Evolutionary conservation across 2,329 filamentous ascomycete species (phyloP), one percentile per base, ranked within the genome.

Genomic region (Epichloe uncinata): DNA sequence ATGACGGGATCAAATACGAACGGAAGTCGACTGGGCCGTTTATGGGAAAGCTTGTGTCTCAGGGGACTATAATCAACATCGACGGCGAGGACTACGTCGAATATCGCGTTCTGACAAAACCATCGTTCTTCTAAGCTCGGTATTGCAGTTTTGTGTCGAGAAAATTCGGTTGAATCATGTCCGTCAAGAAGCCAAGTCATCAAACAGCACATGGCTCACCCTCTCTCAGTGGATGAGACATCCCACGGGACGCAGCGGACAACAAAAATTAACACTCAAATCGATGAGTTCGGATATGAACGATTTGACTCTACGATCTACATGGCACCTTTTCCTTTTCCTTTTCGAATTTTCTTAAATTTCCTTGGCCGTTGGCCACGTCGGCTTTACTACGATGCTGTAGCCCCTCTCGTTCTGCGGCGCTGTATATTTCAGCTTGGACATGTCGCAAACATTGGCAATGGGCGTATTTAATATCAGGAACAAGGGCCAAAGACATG

Each of bases 51-150:
- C 72, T 82, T n/a, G 78, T 81, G 33, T 79, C 76, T 44, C 73
- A 78, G 52, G 76, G 79, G 5, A 74, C 73, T 9, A 78, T 83
- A 20, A 73, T 83, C 57, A 81, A 68, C 45, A 83, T 84, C 52
- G 78, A 83, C 52, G 80, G 79, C 20, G 79, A 83, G 59, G 80
- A 83, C 54, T 84, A 79, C 53, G 78, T 84, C 35, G 80, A 83
- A 60, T 83, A 83, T 55, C 73, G 79, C 2, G 77, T 84, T 1
- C 70, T 84, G 26, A 81, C 76, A 1, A 82, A 81, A 63, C 78
- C 78, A 0, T 74, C 71, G 0, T 82, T 82, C 57, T 82, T 79
- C 54, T 80, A 61, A 59, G 50, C 5, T n/a, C n/a, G 9, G 16
- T 16, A 11, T 13, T 20, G 30, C 30, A 8, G 43, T 12, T 45